These are phyloP conservation scores for Leccinellum rugosiceps DNA, from an alignment of 768 basidiomycete genomes.

Conservation along the genomic window DNA sequence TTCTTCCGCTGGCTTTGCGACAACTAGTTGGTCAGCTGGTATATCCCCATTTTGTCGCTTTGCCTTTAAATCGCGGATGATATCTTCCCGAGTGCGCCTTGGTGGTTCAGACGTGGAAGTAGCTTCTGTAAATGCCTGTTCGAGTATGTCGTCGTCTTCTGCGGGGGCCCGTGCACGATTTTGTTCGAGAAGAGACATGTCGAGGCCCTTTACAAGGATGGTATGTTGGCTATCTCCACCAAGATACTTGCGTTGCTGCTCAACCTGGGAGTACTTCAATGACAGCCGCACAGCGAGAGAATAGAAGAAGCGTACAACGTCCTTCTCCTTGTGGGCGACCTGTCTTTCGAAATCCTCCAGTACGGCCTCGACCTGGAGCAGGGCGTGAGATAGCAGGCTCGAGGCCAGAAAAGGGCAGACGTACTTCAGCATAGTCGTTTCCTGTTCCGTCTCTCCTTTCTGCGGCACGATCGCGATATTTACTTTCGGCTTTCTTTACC, in stretches of 20 bases:
- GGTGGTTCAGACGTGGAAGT: slow-evolving; percentile 31
- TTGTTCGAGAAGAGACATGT: slow-evolving; percentile 81
- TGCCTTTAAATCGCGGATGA: slow-evolving; percentile 69
- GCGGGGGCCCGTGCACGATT: slow-evolving; percentile 65
- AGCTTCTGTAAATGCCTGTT: slow-evolving; percentile 62
- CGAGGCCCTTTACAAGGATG: slow-evolving; percentile 86
- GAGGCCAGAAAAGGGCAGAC: slow-evolving; percentile 6
- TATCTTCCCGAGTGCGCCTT: slow-evolving; percentile 72
- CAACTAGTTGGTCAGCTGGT: slow-evolving; percentile 7
- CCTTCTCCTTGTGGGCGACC: slow-evolving; percentile 55
- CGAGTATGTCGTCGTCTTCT: slow-evolving; percentile 79
- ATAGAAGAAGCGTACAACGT: slow-evolving; percentile 43
- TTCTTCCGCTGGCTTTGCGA: slow-evolving; percentile 15
- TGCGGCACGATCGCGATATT: slow-evolving; percentile 73
- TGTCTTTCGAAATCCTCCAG: slow-evolving; percentile 78
- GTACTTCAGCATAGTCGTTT: slow-evolving; percentile 72
- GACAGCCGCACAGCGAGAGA: neutral
- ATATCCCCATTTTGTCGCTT: slow-evolving; percentile 39
- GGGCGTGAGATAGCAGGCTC: neutral
- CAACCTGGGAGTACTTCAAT: slow-evolving; percentile 47
- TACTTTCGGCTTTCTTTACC: slow-evolving; percentile 56
- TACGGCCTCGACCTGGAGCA: slow-evolving; percentile 67
- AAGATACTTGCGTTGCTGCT: slow-evolving; percentile 70
- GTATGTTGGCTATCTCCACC: slow-evolving; percentile 86
- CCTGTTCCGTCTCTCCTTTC: slow-evolving; percentile 66